phyloP scores from a whole-genome alignment of 805 yeast genomes.

The Saturnispora bothae region DNA sequence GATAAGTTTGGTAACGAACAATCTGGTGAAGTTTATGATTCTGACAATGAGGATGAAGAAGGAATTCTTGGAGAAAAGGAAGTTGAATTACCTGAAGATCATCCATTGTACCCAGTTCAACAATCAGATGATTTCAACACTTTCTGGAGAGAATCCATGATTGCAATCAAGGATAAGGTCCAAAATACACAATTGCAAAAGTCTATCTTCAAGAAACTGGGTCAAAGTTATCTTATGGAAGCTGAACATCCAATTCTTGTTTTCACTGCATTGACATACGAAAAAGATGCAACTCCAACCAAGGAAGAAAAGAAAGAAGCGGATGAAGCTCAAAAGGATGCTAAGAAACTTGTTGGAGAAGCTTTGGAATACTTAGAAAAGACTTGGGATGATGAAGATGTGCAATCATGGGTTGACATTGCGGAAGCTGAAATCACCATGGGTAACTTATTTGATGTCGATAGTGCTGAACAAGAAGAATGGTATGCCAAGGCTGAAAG shows the following conservation, averaged over 20 bases:
- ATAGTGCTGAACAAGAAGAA: slow-evolving; percentile 55
- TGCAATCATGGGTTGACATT: slow-evolving; percentile 69
- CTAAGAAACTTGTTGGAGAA: slow-evolving; percentile 34
- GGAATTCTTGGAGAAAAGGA: slow-evolving; percentile 19
- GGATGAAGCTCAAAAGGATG: slow-evolving; percentile 36
- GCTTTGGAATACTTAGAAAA: slow-evolving; percentile 50
- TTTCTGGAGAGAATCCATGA: slow-evolving; percentile 46
- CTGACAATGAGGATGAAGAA: slow-evolving; percentile 39
- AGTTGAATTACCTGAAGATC: slow-evolving; percentile 17
- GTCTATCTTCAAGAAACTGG: slow-evolving; percentile 38
- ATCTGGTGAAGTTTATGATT: slow-evolving; percentile 48
- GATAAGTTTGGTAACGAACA: slow-evolving; percentile 50
- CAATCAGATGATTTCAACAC: slow-evolving; percentile 32
- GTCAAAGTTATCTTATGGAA: slow-evolving; percentile 52
- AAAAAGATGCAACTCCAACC: slow-evolving; percentile 14
- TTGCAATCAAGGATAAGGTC: slow-evolving; percentile 15
- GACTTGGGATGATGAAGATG: slow-evolving; percentile 63
- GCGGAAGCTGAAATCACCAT: slow-evolving; percentile 80
- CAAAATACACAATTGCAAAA: slow-evolving; percentile 10
- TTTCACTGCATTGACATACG: slow-evolving; percentile 46
- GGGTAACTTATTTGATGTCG: slow-evolving; percentile 63
- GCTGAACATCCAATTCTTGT: slow-evolving; percentile 51
- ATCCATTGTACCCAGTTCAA: slow-evolving; percentile 39
- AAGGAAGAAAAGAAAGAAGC: slow-evolving; percentile 15
- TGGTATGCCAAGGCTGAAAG: slow-evolving; percentile 62